These are phyloP conservation scores for Rhamnella rubrinervis DNA, from an alignment of 331 rosid species.

Conservation along the genomic window DNA sequence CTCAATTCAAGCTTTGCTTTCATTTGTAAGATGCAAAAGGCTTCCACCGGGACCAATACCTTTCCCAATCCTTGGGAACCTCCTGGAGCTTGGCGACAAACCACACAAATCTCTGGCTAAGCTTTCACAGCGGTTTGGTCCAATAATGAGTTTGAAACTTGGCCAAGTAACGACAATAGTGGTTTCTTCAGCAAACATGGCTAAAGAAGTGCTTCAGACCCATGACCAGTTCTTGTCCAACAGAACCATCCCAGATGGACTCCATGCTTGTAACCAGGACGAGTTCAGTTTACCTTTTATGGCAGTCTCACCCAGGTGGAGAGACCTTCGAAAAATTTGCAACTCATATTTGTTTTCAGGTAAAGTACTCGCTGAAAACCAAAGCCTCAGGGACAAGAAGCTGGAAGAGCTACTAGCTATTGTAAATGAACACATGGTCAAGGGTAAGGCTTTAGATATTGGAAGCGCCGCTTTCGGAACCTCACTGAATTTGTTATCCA, in stretches of 20 bases:
- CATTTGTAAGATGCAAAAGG: background rate
- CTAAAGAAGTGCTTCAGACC: constrained; percentile 36
- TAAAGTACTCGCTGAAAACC: constrained; percentile 29
- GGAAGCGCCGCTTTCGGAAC: constrained; percentile 31
- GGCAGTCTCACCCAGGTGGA: constrained; percentile 36
- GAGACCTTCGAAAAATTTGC: constrained; percentile 43
- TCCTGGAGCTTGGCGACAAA: constrained; percentile 31
- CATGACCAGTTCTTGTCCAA: constrained; percentile 42
- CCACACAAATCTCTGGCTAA: constrained; percentile 42
- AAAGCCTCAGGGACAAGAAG: constrained; percentile 27
- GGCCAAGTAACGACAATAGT: constrained; percentile 36
- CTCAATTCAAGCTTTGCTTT: constrained; percentile 7
- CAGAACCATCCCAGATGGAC: constrained; percentile 30
- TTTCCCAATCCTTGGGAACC: constrained; percentile 41
- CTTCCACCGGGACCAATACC: constrained; percentile 61
- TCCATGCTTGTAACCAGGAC: constrained; percentile 24
- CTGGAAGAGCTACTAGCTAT: constrained; percentile 32
- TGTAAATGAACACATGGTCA: background rate
- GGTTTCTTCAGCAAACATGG: constrained; percentile 41
- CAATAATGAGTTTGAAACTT: constrained; percentile 27
- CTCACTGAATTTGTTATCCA: constrained; percentile 28
- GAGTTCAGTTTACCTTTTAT: constrained; percentile 32
- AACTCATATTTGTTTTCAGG: constrained; percentile 29
- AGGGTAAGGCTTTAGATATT: constrained; percentile 29
- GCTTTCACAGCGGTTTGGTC: constrained; percentile 37